phyloP scores from a whole-genome alignment of 2,329 filamentous ascomycete species.

The Fusarium albosuccineum region DNA sequence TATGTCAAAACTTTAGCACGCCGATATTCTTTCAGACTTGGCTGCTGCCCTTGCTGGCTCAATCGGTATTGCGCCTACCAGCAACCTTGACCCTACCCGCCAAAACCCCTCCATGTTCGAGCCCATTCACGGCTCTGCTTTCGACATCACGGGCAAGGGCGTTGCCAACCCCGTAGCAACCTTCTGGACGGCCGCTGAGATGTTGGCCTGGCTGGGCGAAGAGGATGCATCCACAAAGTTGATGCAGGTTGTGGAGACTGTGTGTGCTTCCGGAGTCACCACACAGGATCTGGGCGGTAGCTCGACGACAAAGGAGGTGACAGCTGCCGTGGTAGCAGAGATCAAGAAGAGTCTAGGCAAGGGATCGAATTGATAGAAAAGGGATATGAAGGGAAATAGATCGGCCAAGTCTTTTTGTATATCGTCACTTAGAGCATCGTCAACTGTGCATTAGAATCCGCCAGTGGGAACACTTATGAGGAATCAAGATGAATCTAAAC shows the following conservation, averaged over 20 bases:
- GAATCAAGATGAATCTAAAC: too few species aligned
- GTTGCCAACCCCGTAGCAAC: constrained; percentile 69
- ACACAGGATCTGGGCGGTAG: constrained; percentile 67
- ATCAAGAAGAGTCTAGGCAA: constrained; percentile 40
- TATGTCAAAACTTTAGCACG: constrained; percentile 50
- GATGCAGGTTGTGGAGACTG: constrained; percentile 65
- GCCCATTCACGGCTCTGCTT: constrained; percentile 71
- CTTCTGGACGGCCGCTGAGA: constrained; percentile 71
- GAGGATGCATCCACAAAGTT: constrained; percentile 62
- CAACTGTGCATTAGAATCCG: too few species aligned
- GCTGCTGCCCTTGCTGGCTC: constrained; percentile 77
- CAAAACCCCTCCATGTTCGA: constrained; percentile 71
- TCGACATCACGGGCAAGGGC: constrained; percentile 70
- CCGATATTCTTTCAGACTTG: constrained; percentile 78
- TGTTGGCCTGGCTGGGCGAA: constrained; percentile 70
- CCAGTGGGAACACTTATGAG: too few species aligned
- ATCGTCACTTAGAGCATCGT: too few species aligned
- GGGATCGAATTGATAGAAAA: background rate
- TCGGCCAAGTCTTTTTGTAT: too few species aligned
- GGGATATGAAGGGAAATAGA: too few species aligned
- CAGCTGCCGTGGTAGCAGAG: constrained; percentile 49
- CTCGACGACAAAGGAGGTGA: constrained; percentile 53
- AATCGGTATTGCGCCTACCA: constrained; percentile 79
- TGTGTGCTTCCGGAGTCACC: constrained; percentile 64
- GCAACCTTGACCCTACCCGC: constrained; percentile 73